Evolutionary conservation across 148 eudicot species (phyloP).

Genomic region (Simmondsia chinensis): DNA sequence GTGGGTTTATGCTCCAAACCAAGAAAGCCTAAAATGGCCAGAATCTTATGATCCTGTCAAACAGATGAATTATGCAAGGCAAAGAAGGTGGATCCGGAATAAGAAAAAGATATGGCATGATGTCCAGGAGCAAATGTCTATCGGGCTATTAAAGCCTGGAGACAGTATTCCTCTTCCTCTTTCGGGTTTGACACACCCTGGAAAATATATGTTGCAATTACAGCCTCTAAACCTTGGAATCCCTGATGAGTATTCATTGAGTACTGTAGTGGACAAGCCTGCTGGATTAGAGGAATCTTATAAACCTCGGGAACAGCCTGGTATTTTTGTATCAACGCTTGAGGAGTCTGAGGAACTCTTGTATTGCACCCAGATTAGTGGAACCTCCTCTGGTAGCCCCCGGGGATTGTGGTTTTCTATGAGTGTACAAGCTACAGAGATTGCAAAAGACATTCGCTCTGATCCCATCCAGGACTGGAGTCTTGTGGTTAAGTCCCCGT

Average conservation of each 20-base stretch:
- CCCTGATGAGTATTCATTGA: slow-evolving; percentile 63
- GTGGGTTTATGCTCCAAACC: slow-evolving; percentile 85
- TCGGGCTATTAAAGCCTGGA: slow-evolving; percentile 68
- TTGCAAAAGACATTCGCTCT: slow-evolving; percentile 75
- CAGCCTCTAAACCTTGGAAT: slow-evolving; percentile 46
- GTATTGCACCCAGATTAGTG: slow-evolving; percentile 50
- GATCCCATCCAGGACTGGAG: slow-evolving; percentile 93
- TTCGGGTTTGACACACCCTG: slow-evolving; percentile 44
- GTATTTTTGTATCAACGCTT: slow-evolving; percentile 56
- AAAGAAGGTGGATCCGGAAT: slow-evolving; percentile 77
- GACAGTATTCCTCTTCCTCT: slow-evolving; percentile 73
- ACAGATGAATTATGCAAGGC: slow-evolving; percentile 47
- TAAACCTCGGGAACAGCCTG: slow-evolving; percentile 30
- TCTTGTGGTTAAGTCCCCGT: slow-evolving; percentile 69
- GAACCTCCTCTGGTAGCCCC: slow-evolving; percentile 50
- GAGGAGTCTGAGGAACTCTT: slow-evolving; percentile 55
- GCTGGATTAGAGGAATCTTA: slow-evolving; percentile 28
- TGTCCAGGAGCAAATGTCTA: slow-evolving; percentile 28
- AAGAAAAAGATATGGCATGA: slow-evolving; percentile 34
- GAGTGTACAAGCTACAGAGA: slow-evolving; percentile 73
- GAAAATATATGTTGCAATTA: slow-evolving; percentile 43
- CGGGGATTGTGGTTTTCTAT: slow-evolving; percentile 76
- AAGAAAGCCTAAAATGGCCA: slow-evolving; percentile 62
- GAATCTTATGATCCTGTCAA: slow-evolving; percentile 39
- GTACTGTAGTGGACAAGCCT: slow-evolving; percentile 49